Base-by-base conservation (phyloP, 805 yeast species). In the Wickerhamomyces chambardii region DNA sequence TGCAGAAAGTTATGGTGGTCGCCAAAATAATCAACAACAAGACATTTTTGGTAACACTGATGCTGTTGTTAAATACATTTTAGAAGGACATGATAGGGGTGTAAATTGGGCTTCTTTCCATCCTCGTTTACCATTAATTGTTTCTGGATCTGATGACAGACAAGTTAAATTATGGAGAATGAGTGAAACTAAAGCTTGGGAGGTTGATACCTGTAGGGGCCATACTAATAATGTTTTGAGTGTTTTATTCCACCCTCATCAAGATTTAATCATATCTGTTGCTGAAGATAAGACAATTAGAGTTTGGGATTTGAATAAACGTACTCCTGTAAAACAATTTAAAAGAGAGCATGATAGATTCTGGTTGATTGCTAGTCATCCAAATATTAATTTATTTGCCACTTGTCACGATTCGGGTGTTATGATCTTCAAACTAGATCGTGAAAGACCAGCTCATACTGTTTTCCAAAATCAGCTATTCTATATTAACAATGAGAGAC, bases 81-180 rank as follows among this genome's bases (percentile, higher is more conserved):
- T 92, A 41, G 97, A 94, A 58, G 99, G 98, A 34, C 99, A 92
- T 58, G 95, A 92, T 52, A 81, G 95, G 58, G 97, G 97, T 56
- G 98, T 92, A 51, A 90, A 92, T 57, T 92, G 95, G 95, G 97
- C 97, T 16, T 69, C 95, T 11, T 94, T 94, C 76, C 99, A 92
- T 58, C 98, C 98, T 31, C 86, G 90, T 17, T 70, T 87, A 55
- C 97, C 97, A 12, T 70, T 92, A 47, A 87, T 92, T 55, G 95
- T 89, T 15, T 85, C 96, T 15, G 95, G 90, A 50, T 94, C 94
- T 58, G 99, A 92, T 58, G 99, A 92, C 56, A 75, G 97, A 46
- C 79, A 90, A 45, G 85, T 92, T 38, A 90, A 90, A 60, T 68
- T 94, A 45, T 92, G 98, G 98, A 75, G 97, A 63, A 86, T 87